Evolutionary conservation across 2,329 filamentous ascomycete species (phyloP).

Genomic region (Pezicula rhizophila): DNA sequence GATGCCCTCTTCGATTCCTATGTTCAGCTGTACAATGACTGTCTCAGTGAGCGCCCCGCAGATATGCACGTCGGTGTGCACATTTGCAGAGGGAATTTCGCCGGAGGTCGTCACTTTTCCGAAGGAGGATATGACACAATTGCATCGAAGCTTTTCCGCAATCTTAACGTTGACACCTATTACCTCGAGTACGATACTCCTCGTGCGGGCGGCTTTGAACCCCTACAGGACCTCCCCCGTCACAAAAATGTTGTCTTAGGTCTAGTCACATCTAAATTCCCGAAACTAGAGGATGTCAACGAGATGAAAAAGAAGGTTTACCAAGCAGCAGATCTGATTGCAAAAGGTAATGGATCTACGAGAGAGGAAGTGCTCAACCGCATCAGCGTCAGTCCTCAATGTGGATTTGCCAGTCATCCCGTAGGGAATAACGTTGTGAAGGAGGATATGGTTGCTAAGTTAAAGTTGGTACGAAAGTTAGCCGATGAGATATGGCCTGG

Average conservation of each 20-base stretch:
- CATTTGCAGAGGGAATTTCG: constrained; percentile 65
- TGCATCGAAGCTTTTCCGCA: constrained; percentile 58
- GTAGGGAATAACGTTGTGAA: constrained; percentile 60
- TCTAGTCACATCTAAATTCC: constrained; percentile 57
- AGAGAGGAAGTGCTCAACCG: constrained; percentile 63
- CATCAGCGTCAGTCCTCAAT: constrained; percentile 64
- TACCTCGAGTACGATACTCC: constrained; percentile 66
- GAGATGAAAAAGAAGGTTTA: constrained; percentile 54
- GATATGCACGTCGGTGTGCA: constrained; percentile 76
- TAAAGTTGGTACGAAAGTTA: constrained; percentile 63
- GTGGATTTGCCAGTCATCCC: constrained; percentile 45
- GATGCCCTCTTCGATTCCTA: constrained; percentile 71
- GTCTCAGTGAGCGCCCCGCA: constrained; percentile 52
- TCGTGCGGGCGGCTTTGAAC: constrained; percentile 60
- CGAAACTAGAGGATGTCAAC: constrained; percentile 56
- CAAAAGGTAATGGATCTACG: constrained; percentile 58
- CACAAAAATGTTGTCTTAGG: constrained; percentile 60
- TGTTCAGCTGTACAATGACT: constrained; percentile 71
- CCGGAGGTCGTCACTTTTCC: constrained; percentile 59
- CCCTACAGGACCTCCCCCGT: constrained; percentile 52
- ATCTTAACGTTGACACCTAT: constrained; percentile 59
- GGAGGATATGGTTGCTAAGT: constrained; percentile 68
- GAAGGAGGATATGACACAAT: constrained; percentile 63
- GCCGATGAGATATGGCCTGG: constrained; percentile 64
- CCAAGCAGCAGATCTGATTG: constrained; percentile 61